phyloP scores from a whole-genome alignment of 139 green algal genomes.

The Desmodesmus armatus region DNA sequence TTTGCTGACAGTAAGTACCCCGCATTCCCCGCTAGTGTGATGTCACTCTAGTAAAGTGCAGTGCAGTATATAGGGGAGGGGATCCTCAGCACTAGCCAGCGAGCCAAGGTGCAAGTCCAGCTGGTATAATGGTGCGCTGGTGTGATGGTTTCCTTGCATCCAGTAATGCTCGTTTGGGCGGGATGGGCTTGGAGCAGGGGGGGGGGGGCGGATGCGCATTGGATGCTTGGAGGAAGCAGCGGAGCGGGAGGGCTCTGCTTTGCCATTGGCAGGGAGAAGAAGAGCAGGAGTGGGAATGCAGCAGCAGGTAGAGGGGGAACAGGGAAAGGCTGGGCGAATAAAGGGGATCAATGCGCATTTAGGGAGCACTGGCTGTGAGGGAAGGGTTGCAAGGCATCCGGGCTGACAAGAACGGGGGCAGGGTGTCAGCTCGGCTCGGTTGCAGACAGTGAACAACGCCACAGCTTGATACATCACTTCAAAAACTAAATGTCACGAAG shows the following conservation, averaged over 20 bases:
- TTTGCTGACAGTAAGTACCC: conserved; percentile 61
- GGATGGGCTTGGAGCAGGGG: too few relatives aligned
- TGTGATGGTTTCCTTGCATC: background rate
- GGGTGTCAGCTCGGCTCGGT: too few relatives aligned
- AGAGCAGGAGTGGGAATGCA: too few relatives aligned
- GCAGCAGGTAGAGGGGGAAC: conserved; percentile 12
- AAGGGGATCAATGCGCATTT: too few relatives aligned
- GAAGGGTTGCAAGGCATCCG: too few relatives aligned
- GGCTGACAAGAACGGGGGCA: too few relatives aligned
- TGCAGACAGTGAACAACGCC: too few relatives aligned
- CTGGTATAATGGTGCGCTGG: background rate
- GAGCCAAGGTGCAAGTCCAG: background rate
- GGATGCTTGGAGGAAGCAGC: background rate
- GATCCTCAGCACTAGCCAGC: background rate
- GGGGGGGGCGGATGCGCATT: too few relatives aligned
- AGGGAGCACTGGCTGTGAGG: too few relatives aligned
- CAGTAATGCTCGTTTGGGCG: background rate
- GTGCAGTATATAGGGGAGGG: background rate
- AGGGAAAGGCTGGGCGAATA: too few relatives aligned
- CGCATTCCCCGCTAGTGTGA: background rate
- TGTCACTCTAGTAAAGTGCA: background rate
- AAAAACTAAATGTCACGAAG: too few relatives aligned
- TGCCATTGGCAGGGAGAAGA: background rate
- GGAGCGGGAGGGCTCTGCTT: background rate
- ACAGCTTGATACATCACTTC: too few relatives aligned